These are phyloP conservation scores for Solanum arcanum DNA, from an alignment of 257 asterid genomes.

Conservation along the genomic window DNA sequence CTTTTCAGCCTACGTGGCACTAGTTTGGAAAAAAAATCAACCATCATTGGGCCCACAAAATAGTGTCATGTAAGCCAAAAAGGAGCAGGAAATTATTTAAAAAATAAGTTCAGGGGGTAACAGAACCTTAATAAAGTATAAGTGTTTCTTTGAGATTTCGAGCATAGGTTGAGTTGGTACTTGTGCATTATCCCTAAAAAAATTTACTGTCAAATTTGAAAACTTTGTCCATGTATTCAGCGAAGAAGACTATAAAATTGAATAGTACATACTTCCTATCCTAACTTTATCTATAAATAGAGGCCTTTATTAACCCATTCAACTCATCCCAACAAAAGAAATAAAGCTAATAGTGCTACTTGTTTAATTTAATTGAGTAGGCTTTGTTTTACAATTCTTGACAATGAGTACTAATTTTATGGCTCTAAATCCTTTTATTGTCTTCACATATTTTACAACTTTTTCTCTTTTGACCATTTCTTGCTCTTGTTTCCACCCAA, in stretches of 20 bases:
- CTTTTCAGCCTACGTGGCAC: no score
- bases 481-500: conserved; percentile 49
- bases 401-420: conserved; percentile 21
- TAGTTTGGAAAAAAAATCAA: no score
- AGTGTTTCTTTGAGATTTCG: no score
- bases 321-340: background rate
- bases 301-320: background rate
- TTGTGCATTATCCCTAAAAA: no score
- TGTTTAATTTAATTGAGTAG: background rate
- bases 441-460: conserved; percentile 16
- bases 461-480: conserved; percentile 17
- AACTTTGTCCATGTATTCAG: background rate
- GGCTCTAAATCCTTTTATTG: background rate
- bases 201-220: no score
- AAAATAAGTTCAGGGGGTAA: no score
- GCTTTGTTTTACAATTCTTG: background rate
- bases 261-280: background rate
- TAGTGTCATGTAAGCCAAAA: no score
- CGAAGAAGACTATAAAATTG: background rate
- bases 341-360: background rate
- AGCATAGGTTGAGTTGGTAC: no score
- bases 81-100: no score
- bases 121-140: no score
- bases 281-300: background rate
- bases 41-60: no score